Evolutionary conservation across 2,329 filamentous ascomycete genomes (phyloP).

Genomic region (Talaromyces rugulosus): DNA sequence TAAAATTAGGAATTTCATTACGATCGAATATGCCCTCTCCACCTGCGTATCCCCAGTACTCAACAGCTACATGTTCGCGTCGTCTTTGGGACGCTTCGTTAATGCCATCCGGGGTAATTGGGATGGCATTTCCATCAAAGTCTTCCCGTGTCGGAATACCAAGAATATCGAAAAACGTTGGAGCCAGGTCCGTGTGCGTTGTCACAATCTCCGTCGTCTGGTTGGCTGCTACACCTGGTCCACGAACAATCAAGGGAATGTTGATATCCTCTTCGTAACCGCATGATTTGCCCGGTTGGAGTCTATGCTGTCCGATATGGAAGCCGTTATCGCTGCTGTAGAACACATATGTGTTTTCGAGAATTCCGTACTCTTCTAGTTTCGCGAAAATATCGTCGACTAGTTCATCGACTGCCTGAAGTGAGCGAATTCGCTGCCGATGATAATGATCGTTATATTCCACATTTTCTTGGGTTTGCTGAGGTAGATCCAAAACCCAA

Average conservation of each 20-base stretch:
- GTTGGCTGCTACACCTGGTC: slow-evolving; percentile 49
- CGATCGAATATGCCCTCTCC: slow-evolving; percentile 23
- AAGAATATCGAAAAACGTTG: slow-evolving; percentile 50
- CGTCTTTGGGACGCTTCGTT: slow-evolving; percentile 23
- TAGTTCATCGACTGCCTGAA: slow-evolving; percentile 54
- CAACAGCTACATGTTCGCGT: slow-evolving; percentile 53
- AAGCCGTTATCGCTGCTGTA: slow-evolving; percentile 59
- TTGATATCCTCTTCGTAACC: slow-evolving; percentile 56
- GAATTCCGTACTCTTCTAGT: slow-evolving; percentile 35
- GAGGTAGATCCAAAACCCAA: slow-evolving; percentile 42
- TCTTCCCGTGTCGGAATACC: slow-evolving; percentile 38
- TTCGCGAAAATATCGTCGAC: slow-evolving; percentile 41
- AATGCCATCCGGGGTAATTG: slow-evolving; percentile 27
- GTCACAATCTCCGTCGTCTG: slow-evolving; percentile 47
- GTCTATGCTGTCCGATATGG: slow-evolving; percentile 55
- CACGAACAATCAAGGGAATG: slow-evolving; percentile 55
- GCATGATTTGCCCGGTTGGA: slow-evolving; percentile 55
- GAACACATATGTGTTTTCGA: slow-evolving; percentile 55
- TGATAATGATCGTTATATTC: slow-evolving; percentile 52
- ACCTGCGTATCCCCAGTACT: slow-evolving; percentile 50
- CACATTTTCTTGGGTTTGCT: slow-evolving; percentile 43
- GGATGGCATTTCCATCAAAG: slow-evolving; percentile 56
- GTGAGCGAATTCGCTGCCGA: slow-evolving; percentile 43
- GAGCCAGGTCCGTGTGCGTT: slow-evolving; percentile 60
- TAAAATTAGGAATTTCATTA: slow-evolving; percentile 4